Base-by-base conservation (phyloP, 805 yeast genomes). In the Yarrowia sp. region DNA sequence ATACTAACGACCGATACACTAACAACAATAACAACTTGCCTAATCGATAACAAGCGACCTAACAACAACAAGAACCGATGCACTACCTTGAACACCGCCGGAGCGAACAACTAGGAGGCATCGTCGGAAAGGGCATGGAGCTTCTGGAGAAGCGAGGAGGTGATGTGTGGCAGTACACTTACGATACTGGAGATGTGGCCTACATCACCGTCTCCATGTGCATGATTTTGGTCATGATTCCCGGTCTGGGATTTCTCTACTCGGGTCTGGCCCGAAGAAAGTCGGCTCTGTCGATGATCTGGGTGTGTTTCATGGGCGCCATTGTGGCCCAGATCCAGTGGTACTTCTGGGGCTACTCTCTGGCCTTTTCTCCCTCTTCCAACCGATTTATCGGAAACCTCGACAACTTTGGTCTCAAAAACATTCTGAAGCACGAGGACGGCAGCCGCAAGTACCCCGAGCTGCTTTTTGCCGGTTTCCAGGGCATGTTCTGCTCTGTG, bases 321-420 rank as follows among this genome's bases (percentile, higher is more conserved):
- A 80, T 87, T 66, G 84, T 90, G 7, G 90, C 88, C 1, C 80
- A 84, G 61, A 83, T 91, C 70, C 97, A 91, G 72, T 93, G 98
- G 98, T 93, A 91, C 74, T 90, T 93, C 72, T 94, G 98, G 97
- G 97, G 97, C n/a, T 92, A 90, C 72, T 90, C 97, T 0, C 75
- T 93, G 42, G 96, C 98, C 4, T 91, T 94, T 69, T 84, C 93
- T 0, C 68, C 80, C n/a, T 81, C 88, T 0, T 90, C 97, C 1
- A 91, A 92, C 73, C 84, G 86, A 44, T 94, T 86, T 72, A 93
- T 93, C 68, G 99, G 99, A 6, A 86, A 93, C 72, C 74, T 93
- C 68, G 85, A 85, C 68, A 80, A 85, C 47, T 89, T 92, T 74
- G 98, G 97, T 5, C 84, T 90, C 70, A 81, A 87, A 70, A 81